Evolutionary conservation across 148 eudicot genomes (phyloP), one percentile per base, ranked within the genome.

Genomic region (Camellia granthamiana): DNA sequence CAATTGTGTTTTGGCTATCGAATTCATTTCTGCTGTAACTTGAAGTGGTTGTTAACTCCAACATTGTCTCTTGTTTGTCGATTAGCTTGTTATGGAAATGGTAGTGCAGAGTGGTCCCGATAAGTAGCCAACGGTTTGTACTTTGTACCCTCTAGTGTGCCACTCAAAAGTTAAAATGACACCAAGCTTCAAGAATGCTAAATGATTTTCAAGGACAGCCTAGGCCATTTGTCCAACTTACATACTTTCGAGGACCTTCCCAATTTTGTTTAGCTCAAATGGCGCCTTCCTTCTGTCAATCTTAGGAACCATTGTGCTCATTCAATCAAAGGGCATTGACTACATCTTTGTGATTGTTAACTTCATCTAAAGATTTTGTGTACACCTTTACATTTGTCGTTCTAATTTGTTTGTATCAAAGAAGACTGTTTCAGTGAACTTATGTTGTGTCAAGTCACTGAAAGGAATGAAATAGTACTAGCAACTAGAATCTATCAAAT

Each of bases 301-400:
- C 38, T 30, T 30, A 30, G 38, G 38, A 30, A 54, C 14, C 5
- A 38, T 74, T 56, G 30, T 18, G 9, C 54, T 52, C n/a, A 52
- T 72, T 72, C 61, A 38, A 72, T 72, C 61, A 19, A n/a, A 72
- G 21, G 43, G 76, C 58, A 7, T 38, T 58, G 77, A 41, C 64
- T 56, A 41, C 51, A 58, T 74, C 49, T 41, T 58, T 41, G 47
- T 58, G 56, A 41, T 23, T 30, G 62, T 30, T 73, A 54, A n/a
- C 76, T 73, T 38, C 15, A 9, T 49, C 41, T 71, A 30, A 47
- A 47, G 75, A 49, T 71, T 12, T 51, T 38, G 9, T 71, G 59
- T 71, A 15, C 41, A 14, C 41, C 38, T 30, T 30, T 73, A 23
- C 62, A 19, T 30, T 41, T 18, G 6, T 55, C 6, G 49, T 74